Base-by-base conservation (phyloP, 116 monocot genomes). In the Phalaenopsis hybrid region DNA sequence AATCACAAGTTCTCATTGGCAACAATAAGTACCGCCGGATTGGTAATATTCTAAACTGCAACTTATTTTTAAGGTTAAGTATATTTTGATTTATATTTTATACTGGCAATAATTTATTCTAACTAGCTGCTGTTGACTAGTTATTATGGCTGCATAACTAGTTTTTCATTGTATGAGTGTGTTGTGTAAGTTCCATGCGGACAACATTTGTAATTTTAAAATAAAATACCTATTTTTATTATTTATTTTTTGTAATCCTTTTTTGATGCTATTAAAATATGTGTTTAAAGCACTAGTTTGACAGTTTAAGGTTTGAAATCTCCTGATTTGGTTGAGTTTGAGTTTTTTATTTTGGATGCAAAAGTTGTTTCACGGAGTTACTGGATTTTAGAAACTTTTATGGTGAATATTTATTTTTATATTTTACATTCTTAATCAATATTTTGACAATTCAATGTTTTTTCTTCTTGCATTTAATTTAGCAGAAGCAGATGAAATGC, bases 1-100 rank as follows among this genome's bases (percentile, higher is more conserved):
- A 85, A 94, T 33, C 83, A 94, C 31, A 94, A 91, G 25, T 91
- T 91, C 76, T 83, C 85, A 55, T 77, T 89, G n/a, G 78, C 86
- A 55, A 78, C 85, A 48, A 65, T 68, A 50, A 87, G 84, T 79
- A 63, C 81, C 74, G 63, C 79, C 80, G 89, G 89, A 79, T 73
- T 94, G 86, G 93, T 94, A 83, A 85, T 75, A 77, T 50, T 77
- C 51, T 50, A 77, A 51, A 51, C 12, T 77, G 48, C 20, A 50
- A 13, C 77, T 31, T 50, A 37, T 37, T 49, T 77, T 77, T 51
- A 20, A 12, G 77, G 8, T 77, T 48, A 46, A 45, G 8, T 7
- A 45, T 75, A 17, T 44, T 75, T 75, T 45, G 16, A 7, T n/a
- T n/a, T 75, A 8, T 18, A n/a, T 46, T 72, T 75, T 75, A 44